Percentiles rank a stretch among this genome's conserved stretches.
Conservation (phyloP, 1,284 basidiomycete species). For the Thecaphora frezii region DNA sequence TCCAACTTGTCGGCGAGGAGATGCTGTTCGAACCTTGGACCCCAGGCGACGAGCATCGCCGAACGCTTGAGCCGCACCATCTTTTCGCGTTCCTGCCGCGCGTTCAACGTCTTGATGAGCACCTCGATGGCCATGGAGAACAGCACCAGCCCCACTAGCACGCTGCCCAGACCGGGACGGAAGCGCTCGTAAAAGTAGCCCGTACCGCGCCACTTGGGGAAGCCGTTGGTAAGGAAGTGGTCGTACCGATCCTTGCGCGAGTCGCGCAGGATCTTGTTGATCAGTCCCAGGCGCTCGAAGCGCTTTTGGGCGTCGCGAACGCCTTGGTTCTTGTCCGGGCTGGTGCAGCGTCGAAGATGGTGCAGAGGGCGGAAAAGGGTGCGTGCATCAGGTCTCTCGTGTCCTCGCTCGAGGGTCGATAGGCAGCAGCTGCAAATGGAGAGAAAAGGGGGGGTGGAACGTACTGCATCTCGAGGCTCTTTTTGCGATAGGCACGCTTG, state of each 20-base stretch:
- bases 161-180: slow-evolving; percentile 42
- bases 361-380: background rate
- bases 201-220: slow-evolving; percentile 53
- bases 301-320: slow-evolving; percentile 37
- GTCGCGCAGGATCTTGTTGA: slow-evolving; percentile 56
- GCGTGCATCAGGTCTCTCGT: background rate
- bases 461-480: slow-evolving; percentile 46
- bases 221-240: slow-evolving; percentile 52
- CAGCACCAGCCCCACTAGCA: slow-evolving; percentile 36
- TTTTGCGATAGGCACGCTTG: slow-evolving; percentile 53
- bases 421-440: background rate
- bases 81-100: slow-evolving; percentile 32
- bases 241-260: slow-evolving; percentile 55
- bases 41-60: slow-evolving; percentile 46
- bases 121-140: slow-evolving; percentile 31
- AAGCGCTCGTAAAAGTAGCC: slow-evolving; percentile 55
- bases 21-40: slow-evolving; percentile 42
- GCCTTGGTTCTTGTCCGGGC: slow-evolving; percentile 53
- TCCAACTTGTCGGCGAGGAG: slow-evolving; percentile 1
- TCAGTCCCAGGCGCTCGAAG: slow-evolving; percentile 53
- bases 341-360: background rate
- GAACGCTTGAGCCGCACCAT: slow-evolving; percentile 35
- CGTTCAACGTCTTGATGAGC: slow-evolving; percentile 30
- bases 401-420: background rate
- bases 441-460: slow-evolving; percentile 10